Evolutionary conservation across 2,329 filamentous ascomycete species (phyloP).

Genomic region (Drechslerella coelobrocha): DNA sequence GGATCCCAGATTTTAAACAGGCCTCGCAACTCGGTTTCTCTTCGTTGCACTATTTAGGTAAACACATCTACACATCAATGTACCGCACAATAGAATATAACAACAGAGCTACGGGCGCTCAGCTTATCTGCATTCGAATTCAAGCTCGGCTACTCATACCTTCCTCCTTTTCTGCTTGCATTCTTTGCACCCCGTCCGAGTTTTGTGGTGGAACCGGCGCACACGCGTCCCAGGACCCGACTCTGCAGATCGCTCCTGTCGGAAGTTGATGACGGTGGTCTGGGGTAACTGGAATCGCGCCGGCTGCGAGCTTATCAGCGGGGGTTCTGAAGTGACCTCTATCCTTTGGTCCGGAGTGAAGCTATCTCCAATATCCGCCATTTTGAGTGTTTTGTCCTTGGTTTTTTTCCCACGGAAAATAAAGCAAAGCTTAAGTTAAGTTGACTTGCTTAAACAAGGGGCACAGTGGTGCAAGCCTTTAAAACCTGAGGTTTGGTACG

Average conservation of each 20-base stretch:
- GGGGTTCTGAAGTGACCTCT: slow-evolving; percentile 29
- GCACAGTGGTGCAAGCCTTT: slow-evolving; percentile 12
- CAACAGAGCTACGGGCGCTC: background rate
- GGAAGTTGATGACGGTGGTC: slow-evolving; percentile 37
- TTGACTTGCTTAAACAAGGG: slow-evolving; percentile 11
- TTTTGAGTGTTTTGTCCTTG: background rate
- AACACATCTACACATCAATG: slow-evolving; percentile 15
- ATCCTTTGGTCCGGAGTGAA: slow-evolving; percentile 5
- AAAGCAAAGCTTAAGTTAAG: too few species aligned
- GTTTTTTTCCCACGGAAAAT: background rate
- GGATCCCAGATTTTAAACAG: slow-evolving; percentile 27
- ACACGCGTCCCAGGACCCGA: slow-evolving; percentile 16
- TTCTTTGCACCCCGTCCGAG: slow-evolving; percentile 42
- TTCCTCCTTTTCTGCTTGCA: slow-evolving; percentile 48
- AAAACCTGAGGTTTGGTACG: slow-evolving; percentile 14
- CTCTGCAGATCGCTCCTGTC: slow-evolving; percentile 32
- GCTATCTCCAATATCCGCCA: slow-evolving; percentile 3
- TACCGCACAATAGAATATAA: background rate
- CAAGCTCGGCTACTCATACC: slow-evolving; percentile 14
- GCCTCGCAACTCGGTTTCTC: slow-evolving; percentile 41
- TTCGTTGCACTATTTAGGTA: slow-evolving; percentile 34
- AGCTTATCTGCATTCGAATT: too few species aligned
- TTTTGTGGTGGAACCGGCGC: slow-evolving; percentile 43
- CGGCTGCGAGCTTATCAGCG: slow-evolving; percentile 34
- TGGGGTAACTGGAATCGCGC: slow-evolving; percentile 21